Conservation (phyloP, 495 filamentous ascomycete genomes). For the Aspergillus conjunctus region DNA sequence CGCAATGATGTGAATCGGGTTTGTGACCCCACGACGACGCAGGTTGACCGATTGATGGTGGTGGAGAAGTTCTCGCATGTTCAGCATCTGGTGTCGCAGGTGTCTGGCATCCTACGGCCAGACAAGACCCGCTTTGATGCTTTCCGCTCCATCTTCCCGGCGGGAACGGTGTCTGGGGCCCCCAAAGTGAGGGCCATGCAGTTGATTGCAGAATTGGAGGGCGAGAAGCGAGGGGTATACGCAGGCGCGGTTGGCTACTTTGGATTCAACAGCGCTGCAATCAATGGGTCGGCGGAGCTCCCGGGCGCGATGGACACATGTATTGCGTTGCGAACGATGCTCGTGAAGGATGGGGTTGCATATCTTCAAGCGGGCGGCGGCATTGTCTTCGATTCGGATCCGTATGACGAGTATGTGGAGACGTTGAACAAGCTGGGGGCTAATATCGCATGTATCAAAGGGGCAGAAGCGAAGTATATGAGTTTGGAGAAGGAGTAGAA, state of each 20-base stretch:
- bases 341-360: conserved; percentile 86
- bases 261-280: conserved; percentile 44
- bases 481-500: conserved; percentile 41
- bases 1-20: conserved; percentile 96
- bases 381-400: conserved; percentile 94
- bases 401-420: conserved; percentile 93
- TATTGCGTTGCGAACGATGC: conserved; percentile 96
- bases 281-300: conserved; percentile 40
- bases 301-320: conserved; percentile 97
- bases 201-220: conserved; percentile 90
- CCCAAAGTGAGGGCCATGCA: conserved; percentile 98
- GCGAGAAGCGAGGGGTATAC: conserved; percentile 92
- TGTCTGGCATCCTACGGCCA: conserved; percentile 78
- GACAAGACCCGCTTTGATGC: conserved; percentile 93
- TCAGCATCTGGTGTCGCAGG: conserved; percentile 94
- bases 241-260: conserved; percentile 94
- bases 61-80: conserved; percentile 96
- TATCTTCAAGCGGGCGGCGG: conserved; percentile 97
- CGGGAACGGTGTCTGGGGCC: conserved; percentile 89
- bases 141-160: conserved; percentile 93
- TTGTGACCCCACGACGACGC: conserved; percentile 84
- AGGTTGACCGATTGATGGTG: conserved; percentile 91
- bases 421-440: conserved; percentile 95
- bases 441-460: conserved; percentile 82
- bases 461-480: conserved; percentile 77